Evolutionary conservation across 768 basidiomycete genomes (phyloP).

Genomic region (Mycena maculata): DNA sequence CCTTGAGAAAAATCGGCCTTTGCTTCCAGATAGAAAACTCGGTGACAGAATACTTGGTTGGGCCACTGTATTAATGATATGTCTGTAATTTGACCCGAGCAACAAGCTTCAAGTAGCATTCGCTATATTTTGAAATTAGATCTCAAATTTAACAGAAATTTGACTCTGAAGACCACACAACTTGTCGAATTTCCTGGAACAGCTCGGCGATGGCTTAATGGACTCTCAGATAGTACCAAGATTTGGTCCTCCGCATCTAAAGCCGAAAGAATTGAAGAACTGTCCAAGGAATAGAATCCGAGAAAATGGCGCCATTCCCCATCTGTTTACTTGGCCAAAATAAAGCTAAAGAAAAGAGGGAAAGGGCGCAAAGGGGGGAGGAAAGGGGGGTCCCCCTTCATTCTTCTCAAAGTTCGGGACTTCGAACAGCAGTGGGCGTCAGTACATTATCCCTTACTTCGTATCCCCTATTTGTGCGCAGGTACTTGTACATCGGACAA

Average conservation of each 20-base stretch:
- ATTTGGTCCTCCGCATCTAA: conserved; percentile 11
- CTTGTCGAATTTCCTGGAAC: conserved; percentile 5
- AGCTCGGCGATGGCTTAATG: conserved; percentile 7
- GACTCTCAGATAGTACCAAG: conserved; percentile 3
- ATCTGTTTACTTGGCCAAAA: too few species aligned
- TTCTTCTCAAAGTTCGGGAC: conserved; percentile 12
- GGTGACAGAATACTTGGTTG: conserved; percentile 10
- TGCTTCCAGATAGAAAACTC: conserved; percentile 2
- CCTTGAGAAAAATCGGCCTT: conserved; percentile 12
- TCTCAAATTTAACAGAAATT: conserved; percentile 14
- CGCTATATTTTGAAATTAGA: conserved; percentile 8
- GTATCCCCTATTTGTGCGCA: too few species aligned
- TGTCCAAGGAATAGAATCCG: conserved; percentile 7
- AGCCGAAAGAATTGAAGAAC: conserved; percentile 11
- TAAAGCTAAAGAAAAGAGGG: conserved; percentile 2
- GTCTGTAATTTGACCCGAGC: conserved; percentile 9
- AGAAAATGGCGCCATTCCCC: neutral
- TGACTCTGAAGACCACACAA: conserved; percentile 11
- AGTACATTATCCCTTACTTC: too few species aligned
- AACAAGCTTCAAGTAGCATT: conserved; percentile 12
- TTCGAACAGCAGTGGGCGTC: conserved; percentile 13
- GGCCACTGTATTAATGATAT: conserved; percentile 12
- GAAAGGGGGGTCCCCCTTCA: conserved; percentile 10
- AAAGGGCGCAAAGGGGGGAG: conserved; percentile 9
- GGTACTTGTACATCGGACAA: too few species aligned